Base-by-base conservation (phyloP, 2,329 filamentous ascomycete genomes). In the Cytospora chrysosperma region DNA sequence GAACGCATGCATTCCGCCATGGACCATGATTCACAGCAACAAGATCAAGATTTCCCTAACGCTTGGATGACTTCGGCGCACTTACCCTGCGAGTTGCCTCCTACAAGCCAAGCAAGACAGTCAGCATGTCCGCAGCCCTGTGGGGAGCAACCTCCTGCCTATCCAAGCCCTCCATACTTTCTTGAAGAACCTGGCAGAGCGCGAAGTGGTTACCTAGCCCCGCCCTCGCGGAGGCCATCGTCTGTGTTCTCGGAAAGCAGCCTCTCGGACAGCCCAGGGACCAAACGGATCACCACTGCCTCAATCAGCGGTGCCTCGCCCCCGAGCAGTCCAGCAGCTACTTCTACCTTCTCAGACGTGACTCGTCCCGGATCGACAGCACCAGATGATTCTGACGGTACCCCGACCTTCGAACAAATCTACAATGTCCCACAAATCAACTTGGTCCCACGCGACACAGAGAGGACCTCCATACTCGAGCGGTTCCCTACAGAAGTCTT, bases 401-500 rank as follows among this genome's bases (percentile, higher is more conserved):
- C 24, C 19, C 34, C 53, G 9, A 65, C 61, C 6, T 65, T 65
- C 50, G 52, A 56, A 17, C n/a, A 60, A 2, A 61, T 65, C 21
- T 54, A 65, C 28, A 27, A 56, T 4, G 49, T 63, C 8, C 49
- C 61, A 12, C 56, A 27, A 24, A 28, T 63, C 21, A 28, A 30
- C 8, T 15, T 65, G 53, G 24, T 30, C n/a, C 34, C 52, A 26
- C 61, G 61, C 19, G 27, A 43, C n/a, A 32, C 53, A 8, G 34
- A 21, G 5, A 52, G 51, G 17, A 40, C 19, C 9, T 65, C 61
- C 17, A 61, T 47, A 13, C 47, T 65, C 2, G 64, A 65, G 50
- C 47, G 40, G 10, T 59, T 63, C n/a, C 64, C 61, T 3, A 55
- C 17, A 17, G 34, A 65, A 10, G 24, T 65, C 9, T 63, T 65